phyloP scores from a whole-genome alignment of 2,329 filamentous ascomycete species.

The Emergomyces orientalis region DNA sequence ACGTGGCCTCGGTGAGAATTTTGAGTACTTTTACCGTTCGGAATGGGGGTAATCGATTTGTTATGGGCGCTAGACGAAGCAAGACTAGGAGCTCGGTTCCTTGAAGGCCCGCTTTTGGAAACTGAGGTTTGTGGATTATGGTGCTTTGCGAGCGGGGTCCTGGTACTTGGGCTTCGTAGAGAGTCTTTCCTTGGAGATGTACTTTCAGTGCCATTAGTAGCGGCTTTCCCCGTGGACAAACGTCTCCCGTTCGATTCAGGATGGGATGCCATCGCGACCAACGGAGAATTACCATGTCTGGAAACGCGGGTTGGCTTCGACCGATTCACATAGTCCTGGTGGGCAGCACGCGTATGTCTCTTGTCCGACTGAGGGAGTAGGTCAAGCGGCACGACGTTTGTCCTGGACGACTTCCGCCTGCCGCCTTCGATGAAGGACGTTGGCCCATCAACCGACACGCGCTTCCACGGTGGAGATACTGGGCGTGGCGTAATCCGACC shows the following conservation, averaged over 20 bases:
- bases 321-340: constrained; percentile 27
- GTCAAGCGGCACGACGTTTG: constrained; percentile 40
- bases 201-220: constrained; percentile 22
- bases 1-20: not conserved
- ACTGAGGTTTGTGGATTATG: constrained; percentile 3
- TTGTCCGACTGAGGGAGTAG: constrained; percentile 40
- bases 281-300: constrained; percentile 4
- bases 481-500: constrained; percentile 34
- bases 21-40: not conserved
- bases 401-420: constrained; percentile 52
- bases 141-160: constrained; percentile 11
- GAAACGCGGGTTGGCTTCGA: constrained; percentile 20
- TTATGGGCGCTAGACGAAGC: constrained; percentile 17
- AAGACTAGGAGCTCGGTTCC: constrained; percentile 26
- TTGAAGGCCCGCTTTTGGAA: constrained; percentile 15
- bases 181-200: constrained; percentile 17
- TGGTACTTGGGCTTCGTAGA: constrained; percentile 20
- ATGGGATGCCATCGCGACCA: constrained; percentile 20
- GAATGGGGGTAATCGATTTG: constrained; percentile 19
- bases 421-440: constrained; percentile 66
- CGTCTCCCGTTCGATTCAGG: constrained; percentile 25
- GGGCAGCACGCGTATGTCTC: constrained; percentile 37
- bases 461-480: constrained; percentile 87
- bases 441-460: constrained; percentile 70
- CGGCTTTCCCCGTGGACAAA: constrained; percentile 22